Conservation (phyloP, 2,329 filamentous ascomycete genomes). For the Colletotrichum liaoningense region DNA sequence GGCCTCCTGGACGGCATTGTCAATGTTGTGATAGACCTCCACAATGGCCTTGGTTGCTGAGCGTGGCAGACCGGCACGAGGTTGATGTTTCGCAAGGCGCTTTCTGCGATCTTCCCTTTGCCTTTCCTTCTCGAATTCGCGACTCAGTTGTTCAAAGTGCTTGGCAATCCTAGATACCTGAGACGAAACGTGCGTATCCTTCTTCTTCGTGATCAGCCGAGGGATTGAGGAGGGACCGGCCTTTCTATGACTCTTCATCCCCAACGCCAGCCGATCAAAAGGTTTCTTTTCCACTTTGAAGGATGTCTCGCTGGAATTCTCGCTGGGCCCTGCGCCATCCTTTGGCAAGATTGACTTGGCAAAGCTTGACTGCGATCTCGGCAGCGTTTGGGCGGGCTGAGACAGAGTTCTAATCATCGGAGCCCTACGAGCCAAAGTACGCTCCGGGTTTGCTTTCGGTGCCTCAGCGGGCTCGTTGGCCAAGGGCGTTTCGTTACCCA, state of each 20-base stretch:
- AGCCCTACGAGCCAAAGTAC: conserved; percentile 56
- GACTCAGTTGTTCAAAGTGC: conserved; percentile 95
- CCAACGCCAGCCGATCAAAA: conserved; percentile 76
- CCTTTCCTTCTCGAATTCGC: conserved; percentile 96
- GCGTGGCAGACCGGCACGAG: conserved; percentile 84
- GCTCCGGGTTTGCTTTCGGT: conserved; percentile 45
- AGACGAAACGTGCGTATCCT: conserved; percentile 83
- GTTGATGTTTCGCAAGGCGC: conserved; percentile 78
- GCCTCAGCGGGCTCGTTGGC: conserved; percentile 39
- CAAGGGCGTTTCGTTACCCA: conserved; percentile 44
- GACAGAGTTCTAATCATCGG: conserved; percentile 66
- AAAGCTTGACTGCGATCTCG: conserved; percentile 58
- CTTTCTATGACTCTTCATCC: conserved; percentile 70
- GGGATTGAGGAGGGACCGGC: conserved; percentile 82
- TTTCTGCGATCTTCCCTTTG: conserved; percentile 82
- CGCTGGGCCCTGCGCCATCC: conserved; percentile 46
- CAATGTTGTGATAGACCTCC: conserved; percentile 93
- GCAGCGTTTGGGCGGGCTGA: conserved; percentile 59
- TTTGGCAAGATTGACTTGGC: conserved; percentile 53
- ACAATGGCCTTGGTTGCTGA: conserved; percentile 96
- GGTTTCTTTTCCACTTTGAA: conserved; percentile 78
- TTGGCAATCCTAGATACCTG: conserved; percentile 92
- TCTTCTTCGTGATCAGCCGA: conserved; percentile 82
- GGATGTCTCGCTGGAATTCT: conserved; percentile 50
- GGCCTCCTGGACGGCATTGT: conserved; percentile 89